Evolutionary conservation across 441 rosid species (phyloP).

Genomic region (Gossypium trilobum): DNA sequence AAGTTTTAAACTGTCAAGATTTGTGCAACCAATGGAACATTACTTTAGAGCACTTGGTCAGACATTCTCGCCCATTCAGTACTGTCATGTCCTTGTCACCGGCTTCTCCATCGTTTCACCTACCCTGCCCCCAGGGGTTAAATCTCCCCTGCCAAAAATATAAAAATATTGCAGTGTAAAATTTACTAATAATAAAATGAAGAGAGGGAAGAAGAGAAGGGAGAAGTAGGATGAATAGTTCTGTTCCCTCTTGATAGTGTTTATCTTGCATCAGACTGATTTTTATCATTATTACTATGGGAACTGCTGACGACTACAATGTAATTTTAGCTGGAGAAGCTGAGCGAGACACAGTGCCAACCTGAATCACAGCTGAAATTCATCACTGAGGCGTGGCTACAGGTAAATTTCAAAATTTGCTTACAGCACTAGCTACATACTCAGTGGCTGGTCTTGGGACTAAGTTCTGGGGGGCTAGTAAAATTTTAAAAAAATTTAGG

Average conservation of each 20-base stretch:
- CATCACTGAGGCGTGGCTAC: slow-evolving; percentile 77
- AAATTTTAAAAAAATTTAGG: too few species aligned
- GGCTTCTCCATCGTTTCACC: neutral
- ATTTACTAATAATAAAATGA: neutral
- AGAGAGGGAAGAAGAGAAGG: neutral
- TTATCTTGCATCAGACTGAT: slow-evolving; percentile 1
- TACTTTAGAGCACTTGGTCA: neutral
- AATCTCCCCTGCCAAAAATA: neutral
- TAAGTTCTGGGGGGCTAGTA: too few species aligned
- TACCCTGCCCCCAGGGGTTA: neutral
- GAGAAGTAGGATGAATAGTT: neutral
- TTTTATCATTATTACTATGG: neutral
- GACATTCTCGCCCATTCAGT: neutral
- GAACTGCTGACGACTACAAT: slow-evolving; percentile 12
- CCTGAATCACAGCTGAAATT: slow-evolving; percentile 75
- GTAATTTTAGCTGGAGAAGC: slow-evolving; percentile 50
- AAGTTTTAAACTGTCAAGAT: neutral
- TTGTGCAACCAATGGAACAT: neutral
- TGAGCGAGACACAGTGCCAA: slow-evolving; percentile 65
- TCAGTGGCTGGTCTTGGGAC: neutral
- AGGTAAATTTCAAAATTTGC: slow-evolving; percentile 31
- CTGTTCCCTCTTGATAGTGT: neutral
- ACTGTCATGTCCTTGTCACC: neutral
- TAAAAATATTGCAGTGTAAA: neutral
- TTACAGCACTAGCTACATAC: neutral